Evolutionary conservation across 192 early-diverging fungal species (phyloP).

Genomic region (Gryganskiella cystojenkinii): DNA sequence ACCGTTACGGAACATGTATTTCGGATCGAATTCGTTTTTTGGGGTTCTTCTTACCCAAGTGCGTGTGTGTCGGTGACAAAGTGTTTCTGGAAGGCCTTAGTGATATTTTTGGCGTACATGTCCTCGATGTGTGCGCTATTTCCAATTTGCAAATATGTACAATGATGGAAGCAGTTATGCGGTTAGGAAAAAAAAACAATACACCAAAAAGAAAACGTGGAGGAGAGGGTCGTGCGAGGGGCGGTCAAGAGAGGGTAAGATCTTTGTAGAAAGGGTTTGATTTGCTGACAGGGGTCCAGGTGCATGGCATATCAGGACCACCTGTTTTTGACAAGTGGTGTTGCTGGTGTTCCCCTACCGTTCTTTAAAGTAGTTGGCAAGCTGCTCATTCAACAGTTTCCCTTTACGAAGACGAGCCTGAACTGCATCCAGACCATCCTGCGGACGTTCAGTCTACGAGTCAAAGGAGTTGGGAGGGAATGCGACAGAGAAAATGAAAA

Average conservation of each 20-base stretch:
- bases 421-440: constrained; percentile 59
- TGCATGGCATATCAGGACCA: not conserved
- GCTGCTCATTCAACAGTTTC: constrained; percentile 58
- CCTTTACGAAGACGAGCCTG: constrained; percentile 59
- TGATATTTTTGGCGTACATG: constrained; percentile 59
- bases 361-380: constrained; percentile 67
- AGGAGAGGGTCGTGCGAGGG: not conserved
- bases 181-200: not conserved
- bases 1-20: not conserved
- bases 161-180: not conserved
- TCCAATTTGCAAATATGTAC: not conserved
- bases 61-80: constrained; percentile 55
- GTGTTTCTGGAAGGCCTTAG: constrained; percentile 57
- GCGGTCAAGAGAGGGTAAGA: no score
- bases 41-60: constrained; percentile 50
- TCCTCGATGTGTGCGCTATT: constrained; percentile 62
- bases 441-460: constrained; percentile 55
- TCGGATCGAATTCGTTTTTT: not conserved
- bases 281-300: not conserved
- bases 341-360: constrained; percentile 44
- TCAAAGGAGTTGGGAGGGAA: no score
- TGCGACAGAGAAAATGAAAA: no score
- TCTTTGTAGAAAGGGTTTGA: no score
- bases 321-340: not conserved
- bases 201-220: not conserved